Base-by-base conservation (phyloP, 2,329 filamentous ascomycete species). In the Epichloe gansuensis region DNA sequence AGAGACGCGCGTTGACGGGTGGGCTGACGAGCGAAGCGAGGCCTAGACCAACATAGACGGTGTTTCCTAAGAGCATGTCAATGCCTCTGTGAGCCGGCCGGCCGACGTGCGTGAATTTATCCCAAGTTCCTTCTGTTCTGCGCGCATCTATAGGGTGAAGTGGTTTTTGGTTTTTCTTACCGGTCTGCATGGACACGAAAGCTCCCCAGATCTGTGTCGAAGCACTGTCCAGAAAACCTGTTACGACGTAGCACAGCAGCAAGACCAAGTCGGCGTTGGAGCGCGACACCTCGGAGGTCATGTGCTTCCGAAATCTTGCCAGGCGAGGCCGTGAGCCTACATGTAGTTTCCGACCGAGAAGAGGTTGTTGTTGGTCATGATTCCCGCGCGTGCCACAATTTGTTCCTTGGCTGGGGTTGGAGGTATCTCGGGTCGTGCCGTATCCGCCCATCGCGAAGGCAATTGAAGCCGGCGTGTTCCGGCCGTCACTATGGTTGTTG, bases 101-200 rank as follows among this genome's bases (percentile, higher is more conserved):
- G 27, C 27, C 27, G 27, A 31, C 27, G 27, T 31, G 4, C 8
- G 3, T 7, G 8, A 31, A 9, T 21, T 21, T 21, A 9, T 31
- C 3, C 27, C 27, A 9, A 1, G 9, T 11, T 11, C 27, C 27
- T 31, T 11, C 8, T 31, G 8, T 31, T 31, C 3, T 31, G 27
- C 27, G 27, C 17, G 27, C 1, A 11, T 39, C 12, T 7, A 12
- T 0, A 17, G 36, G 15, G 52, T 4, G 0, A n/a, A 39, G 27
- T 21, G 31, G 40, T 15, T 15, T 12, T 4, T 38, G 0, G 43
- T 11, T 34, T 13, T 27, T 66, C 71, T 56, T 61, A 79, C 85
- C 85, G 35, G 86, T 90, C 63, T 90, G 87, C 86, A 90, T 90
- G 60, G 82, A 87, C 41, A 89, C 85, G 59, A 91, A 91, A 3